Base-by-base conservation (phyloP, 1,284 basidiomycete genomes). In the Boletus smithii region DNA sequence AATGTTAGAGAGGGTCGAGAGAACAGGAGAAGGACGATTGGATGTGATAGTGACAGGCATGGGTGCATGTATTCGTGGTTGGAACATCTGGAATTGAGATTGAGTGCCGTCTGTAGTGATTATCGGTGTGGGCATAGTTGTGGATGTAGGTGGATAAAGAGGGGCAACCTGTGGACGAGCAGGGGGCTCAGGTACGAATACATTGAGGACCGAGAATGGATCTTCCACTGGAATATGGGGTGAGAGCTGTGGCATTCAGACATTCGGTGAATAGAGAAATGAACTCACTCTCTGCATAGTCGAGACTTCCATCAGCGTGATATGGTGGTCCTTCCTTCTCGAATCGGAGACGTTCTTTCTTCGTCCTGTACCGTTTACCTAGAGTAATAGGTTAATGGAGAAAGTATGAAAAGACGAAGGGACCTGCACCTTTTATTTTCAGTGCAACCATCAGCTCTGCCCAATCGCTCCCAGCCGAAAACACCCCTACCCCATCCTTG, bases 301-400 rank as follows among this genome's bases (percentile, higher is more conserved):
- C 80, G 24, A 89, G 68, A 65, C 86, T 89, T 18, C 87, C 87
- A 56, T 89, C 85, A 11, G 77, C 58, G 7, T 72, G 71, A 20
- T 74, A 73, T 0, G 86, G 86, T 13, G 82, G 83, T 0, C 87
- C 87, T 48, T 80, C 80, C 51, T 77, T 82, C 59, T 89, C 86
- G 41, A 88, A 74, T 18, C 82, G 73, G 50, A 88, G 56, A 11
- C 86, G 73, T 56, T 89, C 87, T 57, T 85, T 88, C 69, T 89
- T 89, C 1, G 85, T 88, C 46, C 77, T 78, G 60, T 87, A 87
- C 18, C 79, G 75, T 58, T 88, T 88, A 11, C 84, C 87, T 88
- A 5, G 4, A 35, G 4, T 2, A 22, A 20, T 0, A 3, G 0
- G 17, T 7, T 43, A 2, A 33, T 10, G 17, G 13, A 24, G 22